Evolutionary conservation across 2,329 filamentous ascomycete genomes (phyloP), one percentile per base, ranked within the genome.

Genomic region (Ilyonectria robusta): DNA sequence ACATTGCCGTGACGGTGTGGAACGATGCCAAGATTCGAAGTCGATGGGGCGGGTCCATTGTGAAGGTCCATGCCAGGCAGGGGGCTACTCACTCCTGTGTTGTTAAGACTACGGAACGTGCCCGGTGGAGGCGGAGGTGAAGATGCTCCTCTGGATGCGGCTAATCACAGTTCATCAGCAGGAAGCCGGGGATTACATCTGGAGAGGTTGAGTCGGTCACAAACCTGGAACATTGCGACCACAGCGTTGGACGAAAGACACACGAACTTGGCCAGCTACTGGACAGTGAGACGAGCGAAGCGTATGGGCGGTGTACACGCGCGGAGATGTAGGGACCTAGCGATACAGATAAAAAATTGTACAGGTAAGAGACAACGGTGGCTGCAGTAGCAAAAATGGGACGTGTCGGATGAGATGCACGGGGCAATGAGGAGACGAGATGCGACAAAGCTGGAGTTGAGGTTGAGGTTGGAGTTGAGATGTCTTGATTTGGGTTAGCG

Each of bases 61-160:
- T 26, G 37, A 57, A 59, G 44, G 40, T 46, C 46, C 51, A 47
- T 59, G 37, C 40, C 26, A 47, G 26, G 33, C 23, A 53, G 54
- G 47, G 29, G 40, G n/a, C 19, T 31, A 81, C 86, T 81, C 79
- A 89, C 87, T 98, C 95, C 73, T 92, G 87, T 26, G 90, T 86
- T 4, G 94, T 97, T 67, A 98, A 86, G 26, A 96, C 85, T 35
- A 97, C 92, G 26, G 93, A 95, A 68, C 93, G 90, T 50, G 95
- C 94, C 60, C 94, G 91, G 82, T 97, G 95, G 70, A 93, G 85
- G 68, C 94, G 93, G 57, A 97, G 86, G 70, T 89, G 93, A 78
- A 97, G 93, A 69, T 88, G 88, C 78, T 94, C 91, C 78, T 91
- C 89, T 46, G 91, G 92, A 77, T 92, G 88, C 72, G 87, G 86